A percentile compares a stretch with the other conserved stretches of the same genome.
phyloP scores from a whole-genome alignment of 2,329 filamentous ascomycete genomes.

The Cladobotryum mycophilum region DNA sequence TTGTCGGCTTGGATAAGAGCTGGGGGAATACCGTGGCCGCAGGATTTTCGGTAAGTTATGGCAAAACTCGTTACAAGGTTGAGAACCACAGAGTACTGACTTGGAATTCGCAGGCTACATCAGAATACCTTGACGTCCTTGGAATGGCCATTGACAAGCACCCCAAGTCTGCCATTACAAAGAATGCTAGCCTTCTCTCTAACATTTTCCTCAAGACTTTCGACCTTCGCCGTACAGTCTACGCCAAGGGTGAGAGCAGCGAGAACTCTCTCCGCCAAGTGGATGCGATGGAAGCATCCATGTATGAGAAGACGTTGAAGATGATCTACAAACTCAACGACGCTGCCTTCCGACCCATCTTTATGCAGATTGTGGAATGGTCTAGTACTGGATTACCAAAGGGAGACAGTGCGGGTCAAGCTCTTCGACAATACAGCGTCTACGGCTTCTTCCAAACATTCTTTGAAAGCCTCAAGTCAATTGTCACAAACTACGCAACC shows the following conservation, averaged over 20 bases:
- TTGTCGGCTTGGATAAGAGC: constrained; percentile 64
- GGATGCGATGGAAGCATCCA: constrained; percentile 53
- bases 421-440: constrained; percentile 64
- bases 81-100: too few species aligned
- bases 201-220: constrained; percentile 54
- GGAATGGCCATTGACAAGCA: constrained; percentile 68
- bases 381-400: constrained; percentile 54
- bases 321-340: constrained; percentile 98
- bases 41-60: constrained; percentile 53
- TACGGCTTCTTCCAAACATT: constrained; percentile 76
- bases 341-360: constrained; percentile 84
- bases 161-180: constrained; percentile 70
- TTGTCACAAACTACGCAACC: constrained; percentile 85
- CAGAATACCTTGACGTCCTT: constrained; percentile 64
- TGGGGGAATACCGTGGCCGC: constrained; percentile 59
- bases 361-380: constrained; percentile 82
- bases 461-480: constrained; percentile 82
- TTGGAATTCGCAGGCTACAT: constrained; percentile 44
- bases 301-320: constrained; percentile 70
- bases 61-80: not conserved
- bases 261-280: constrained; percentile 43
- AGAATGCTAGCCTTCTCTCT: constrained; percentile 65
- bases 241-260: constrained; percentile 39
- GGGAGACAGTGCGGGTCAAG: constrained; percentile 51
- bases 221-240: constrained; percentile 58